Base-by-base conservation (phyloP, 2,329 filamentous ascomycete genomes). In the Byssoonygena ceratinophila region DNA sequence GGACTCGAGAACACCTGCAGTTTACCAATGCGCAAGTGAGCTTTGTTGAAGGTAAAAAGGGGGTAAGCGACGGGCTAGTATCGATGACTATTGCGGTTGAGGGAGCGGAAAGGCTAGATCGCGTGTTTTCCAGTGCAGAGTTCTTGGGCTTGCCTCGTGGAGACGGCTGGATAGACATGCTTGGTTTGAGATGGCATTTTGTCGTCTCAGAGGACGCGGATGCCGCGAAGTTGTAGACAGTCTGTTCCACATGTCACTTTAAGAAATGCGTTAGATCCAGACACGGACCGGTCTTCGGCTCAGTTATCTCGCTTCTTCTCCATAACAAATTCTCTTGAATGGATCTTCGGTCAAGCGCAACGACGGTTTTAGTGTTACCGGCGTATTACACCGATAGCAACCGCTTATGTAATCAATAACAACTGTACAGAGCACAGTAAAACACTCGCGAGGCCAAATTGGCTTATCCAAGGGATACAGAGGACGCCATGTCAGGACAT, bases 61-160 rank as follows among this genome's bases (percentile, higher is more conserved):
- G 65, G 2, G 52, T 60, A 40, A 54, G 57, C 4, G 70, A 69
- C 32, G 70, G 70, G 0, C 54, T 74, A 5, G 60, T 64, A 14
- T 67, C 66, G 31, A 64, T 73, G 16, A 68, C 64, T 0, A 63
- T 74, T 22, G 66, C 64, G 5, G 68, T 73, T 22, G 61, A 64
- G 43, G 67, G 57, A 12, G 63, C 60, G 52, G 58, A 63, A 1
- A 59, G 59, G 11, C 58, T 69, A 7, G 59, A 66, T 1, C 62
- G 53, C 4, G 67, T 71, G 22, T 53, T 67, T 22, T 55, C 63
- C 22, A 61, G 63, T 16, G 68, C 65, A 14, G 60, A 57, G 9
- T 48, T 60, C 36, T 59, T 62, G 23, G 68, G 64, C 0, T 53
- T 68, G 14, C n/a, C 34, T 5, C 64, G 55, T 43, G 59, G 60